Evolutionary conservation across 2,329 filamentous ascomycete species (phyloP).

Genomic region (Neonectria punicea): DNA sequence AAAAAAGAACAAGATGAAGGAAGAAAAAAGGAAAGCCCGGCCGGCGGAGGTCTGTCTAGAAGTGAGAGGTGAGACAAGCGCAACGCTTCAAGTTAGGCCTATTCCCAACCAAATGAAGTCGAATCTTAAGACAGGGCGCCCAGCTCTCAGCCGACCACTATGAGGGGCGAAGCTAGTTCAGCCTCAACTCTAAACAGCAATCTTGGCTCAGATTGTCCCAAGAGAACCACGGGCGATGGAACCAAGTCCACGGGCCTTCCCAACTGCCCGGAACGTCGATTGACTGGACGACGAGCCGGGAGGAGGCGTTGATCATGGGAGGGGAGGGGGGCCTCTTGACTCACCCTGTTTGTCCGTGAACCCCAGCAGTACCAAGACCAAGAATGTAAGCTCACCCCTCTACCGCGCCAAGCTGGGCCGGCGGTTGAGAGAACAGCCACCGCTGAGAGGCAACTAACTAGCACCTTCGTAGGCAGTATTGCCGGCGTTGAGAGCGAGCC

Average conservation of each 20-base stretch:
- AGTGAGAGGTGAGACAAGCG: not conserved
- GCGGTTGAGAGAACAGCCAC: constrained; percentile 8
- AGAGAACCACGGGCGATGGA: constrained; percentile 12
- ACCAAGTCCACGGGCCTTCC: constrained; percentile 19
- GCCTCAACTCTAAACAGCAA: constrained; percentile 6
- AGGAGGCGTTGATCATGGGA: constrained; percentile 10
- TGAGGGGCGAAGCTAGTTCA: constrained; percentile 2
- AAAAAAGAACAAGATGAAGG: not conserved
- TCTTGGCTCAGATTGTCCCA: constrained; percentile 14
- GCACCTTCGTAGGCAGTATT: not conserved
- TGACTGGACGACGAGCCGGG: constrained; percentile 20
- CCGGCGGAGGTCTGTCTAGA: not conserved
- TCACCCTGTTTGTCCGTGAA: constrained; percentile 8
- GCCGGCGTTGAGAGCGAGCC: not conserved
- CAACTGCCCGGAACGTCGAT: constrained; percentile 17
- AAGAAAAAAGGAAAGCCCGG: not conserved
- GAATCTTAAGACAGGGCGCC: not conserved
- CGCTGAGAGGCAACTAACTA: constrained; percentile 7
- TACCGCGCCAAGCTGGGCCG: constrained; percentile 15
- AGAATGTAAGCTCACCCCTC: not conserved
- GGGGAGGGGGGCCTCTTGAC: constrained; percentile 3
- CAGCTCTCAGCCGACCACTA: not conserved
- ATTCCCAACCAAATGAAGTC: not conserved
- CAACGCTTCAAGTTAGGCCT: not conserved
- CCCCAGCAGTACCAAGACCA: not conserved